Conservation (phyloP, 352 stramenopile genomes). For the Pseudoperonospora humuli region DNA sequence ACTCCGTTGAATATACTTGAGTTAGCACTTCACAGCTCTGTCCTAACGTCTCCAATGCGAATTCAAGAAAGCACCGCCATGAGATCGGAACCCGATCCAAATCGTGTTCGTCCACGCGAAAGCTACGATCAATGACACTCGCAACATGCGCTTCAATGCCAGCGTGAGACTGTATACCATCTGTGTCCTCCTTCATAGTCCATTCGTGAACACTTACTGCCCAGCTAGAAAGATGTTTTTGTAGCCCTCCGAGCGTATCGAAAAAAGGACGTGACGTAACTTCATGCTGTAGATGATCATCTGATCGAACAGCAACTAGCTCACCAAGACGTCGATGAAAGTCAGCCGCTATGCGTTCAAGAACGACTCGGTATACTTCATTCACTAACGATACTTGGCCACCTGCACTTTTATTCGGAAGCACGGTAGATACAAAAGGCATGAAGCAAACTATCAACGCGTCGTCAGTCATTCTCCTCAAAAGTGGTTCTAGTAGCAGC, state of each 20-base stretch:
- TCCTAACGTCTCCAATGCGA: conserved; percentile 16
- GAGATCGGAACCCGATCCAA: conserved; percentile 19
- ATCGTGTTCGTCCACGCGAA: conserved; percentile 28
- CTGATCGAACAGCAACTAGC: background rate
- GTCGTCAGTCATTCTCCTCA: conserved; percentile 68
- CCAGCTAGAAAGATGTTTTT: conserved; percentile 71
- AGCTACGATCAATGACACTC: conserved; percentile 26
- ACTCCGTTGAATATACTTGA: conserved; percentile 18
- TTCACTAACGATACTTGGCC: conserved; percentile 4
- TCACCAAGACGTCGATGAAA: conserved; percentile 3
- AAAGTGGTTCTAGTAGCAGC: conserved; percentile 43
- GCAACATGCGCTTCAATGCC: conserved; percentile 12
- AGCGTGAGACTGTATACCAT: background rate
- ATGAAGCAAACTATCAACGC: conserved; percentile 25
- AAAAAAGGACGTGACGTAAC: conserved; percentile 10
- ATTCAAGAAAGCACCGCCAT: conserved; percentile 49
- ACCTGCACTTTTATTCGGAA: background rate
- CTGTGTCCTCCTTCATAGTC: background rate
- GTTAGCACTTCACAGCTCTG: conserved; percentile 31
- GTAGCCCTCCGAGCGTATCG: conserved; percentile 24
- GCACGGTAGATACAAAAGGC: background rate
- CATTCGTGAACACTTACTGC: conserved; percentile 26
- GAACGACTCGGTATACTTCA: conserved; percentile 10
- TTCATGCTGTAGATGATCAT: background rate
- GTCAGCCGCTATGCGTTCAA: conserved; percentile 5